Conservation (phyloP, 495 filamentous ascomycete species). For the Aspergillus panamensis region DNA sequence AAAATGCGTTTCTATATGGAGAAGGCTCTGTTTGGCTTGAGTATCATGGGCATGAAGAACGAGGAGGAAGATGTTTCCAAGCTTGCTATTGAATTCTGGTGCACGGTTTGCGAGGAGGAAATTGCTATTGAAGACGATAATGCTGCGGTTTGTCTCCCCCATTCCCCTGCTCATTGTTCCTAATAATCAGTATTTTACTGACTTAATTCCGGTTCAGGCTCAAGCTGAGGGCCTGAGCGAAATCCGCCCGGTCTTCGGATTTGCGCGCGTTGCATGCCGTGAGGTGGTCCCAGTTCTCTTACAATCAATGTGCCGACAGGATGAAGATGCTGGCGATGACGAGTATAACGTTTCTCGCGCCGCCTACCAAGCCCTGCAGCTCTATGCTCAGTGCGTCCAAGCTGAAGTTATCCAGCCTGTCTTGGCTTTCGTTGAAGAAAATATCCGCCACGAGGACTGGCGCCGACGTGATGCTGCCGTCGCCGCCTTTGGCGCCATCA, state of each 20-base stretch:
- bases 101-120: slow-evolving; percentile 98
- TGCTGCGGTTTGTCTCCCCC: slow-evolving; percentile 56
- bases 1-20: slow-evolving; percentile 99
- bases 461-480: slow-evolving; percentile 90
- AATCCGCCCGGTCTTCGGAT: slow-evolving; percentile 86
- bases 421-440: slow-evolving; percentile 82
- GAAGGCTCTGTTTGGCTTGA: slow-evolving; percentile 96
- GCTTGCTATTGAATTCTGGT: slow-evolving; percentile 98
- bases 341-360: slow-evolving; percentile 96
- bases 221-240: slow-evolving; percentile 71
- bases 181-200: slow-evolving; percentile 3
- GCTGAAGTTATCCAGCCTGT: slow-evolving; percentile 77
- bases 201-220: slow-evolving; percentile 27
- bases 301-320: slow-evolving; percentile 86
- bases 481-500: slow-evolving; percentile 97
- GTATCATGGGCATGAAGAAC: slow-evolving; percentile 98
- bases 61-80: slow-evolving; percentile 97
- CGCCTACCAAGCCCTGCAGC: slow-evolving; percentile 92
- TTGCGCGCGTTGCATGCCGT: slow-evolving; percentile 79
- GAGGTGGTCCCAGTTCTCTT: slow-evolving; percentile 93
- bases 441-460: slow-evolving; percentile 89
- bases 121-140: slow-evolving; percentile 97
- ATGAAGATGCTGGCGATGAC: slow-evolving; percentile 93
- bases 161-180: neutral
- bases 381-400: slow-evolving; percentile 88